Evolutionary conservation across 108 stramenopile species (phyloP), one percentile per base, ranked within the genome.

Genomic region (Conticribra weissflogii): DNA sequence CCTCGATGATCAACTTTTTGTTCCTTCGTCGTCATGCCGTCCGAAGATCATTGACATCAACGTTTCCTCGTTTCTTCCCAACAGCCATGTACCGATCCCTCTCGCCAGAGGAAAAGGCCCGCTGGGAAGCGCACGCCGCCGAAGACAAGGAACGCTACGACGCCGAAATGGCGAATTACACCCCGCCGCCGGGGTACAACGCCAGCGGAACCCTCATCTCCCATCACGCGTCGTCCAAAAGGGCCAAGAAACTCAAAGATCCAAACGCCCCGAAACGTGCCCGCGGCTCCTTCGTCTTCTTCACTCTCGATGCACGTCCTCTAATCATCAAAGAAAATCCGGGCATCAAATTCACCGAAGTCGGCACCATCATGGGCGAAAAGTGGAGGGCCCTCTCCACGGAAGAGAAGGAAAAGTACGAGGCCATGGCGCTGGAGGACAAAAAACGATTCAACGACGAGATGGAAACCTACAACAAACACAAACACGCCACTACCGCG

Each of bases 361-460:
- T 88, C 50, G 83, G 82, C 34, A 85, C 83, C 57, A 53, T 89
- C 53, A 85, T 90, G 72, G 91, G 91, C 19, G 83, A 85, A 63
- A 45, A 81, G 29, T 92, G 91, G 91, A 66, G 86, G 32, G 85
- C 76, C 9, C 46, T 92, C 67, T 73, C 83, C 31, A 75, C 87
- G 15, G 86, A 87, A 44, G 80, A 78, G 27, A 92, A 83, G 70
- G 83, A 79, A 54, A 79, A 62, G 9, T 92, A 83, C 53, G 85
- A 92, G 49, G 84, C 84, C 45, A 44, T 76, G 64, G 88, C 87
- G 5, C 54, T 33, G 45, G 46, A 77, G 24, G 90, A 89, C 76
- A 89, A 88, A 71, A 72, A 62, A 28, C 72, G 88, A 47, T 91
- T 86, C 53, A 55, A 71, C 3, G 68, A 73, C 14, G 87, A 89